Conservation (phyloP, 176 grass and related monocot species). For the Chloris gayana region DNA sequence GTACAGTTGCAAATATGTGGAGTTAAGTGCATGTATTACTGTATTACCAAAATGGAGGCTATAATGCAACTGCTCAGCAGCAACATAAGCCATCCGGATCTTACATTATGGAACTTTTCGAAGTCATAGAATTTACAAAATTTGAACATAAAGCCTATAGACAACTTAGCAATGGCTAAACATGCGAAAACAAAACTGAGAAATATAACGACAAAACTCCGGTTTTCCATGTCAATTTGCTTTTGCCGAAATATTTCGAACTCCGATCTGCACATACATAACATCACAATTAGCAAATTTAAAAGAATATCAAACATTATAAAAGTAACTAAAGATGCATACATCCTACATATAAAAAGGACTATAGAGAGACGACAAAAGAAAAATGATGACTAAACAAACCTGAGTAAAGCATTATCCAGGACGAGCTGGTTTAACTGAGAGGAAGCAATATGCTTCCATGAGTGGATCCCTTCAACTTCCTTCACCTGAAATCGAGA, state of each 20-base stretch:
- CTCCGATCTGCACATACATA: slow-evolving; percentile 65
- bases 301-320: slow-evolving; percentile 8
- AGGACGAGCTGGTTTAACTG: slow-evolving; percentile 69
- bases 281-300: slow-evolving; percentile 22
- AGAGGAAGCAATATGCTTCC: slow-evolving; percentile 69
- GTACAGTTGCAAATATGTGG: slow-evolving; percentile 20
- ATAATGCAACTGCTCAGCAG: slow-evolving; percentile 87
- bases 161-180: slow-evolving; percentile 69
- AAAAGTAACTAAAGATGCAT: not conserved
- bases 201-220: slow-evolving; percentile 72
- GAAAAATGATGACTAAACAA: not conserved
- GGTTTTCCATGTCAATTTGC: slow-evolving; percentile 87
- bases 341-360: not conserved
- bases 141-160: slow-evolving; percentile 56
- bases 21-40: slow-evolving; percentile 44
- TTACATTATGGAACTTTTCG: slow-evolving; percentile 67
- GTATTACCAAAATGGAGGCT: slow-evolving; percentile 80
- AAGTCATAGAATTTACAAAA: slow-evolving; percentile 65
- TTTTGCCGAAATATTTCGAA: slow-evolving; percentile 60
- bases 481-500: slow-evolving; percentile 63
- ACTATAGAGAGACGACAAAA: not conserved
- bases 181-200: slow-evolving; percentile 84
- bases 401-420: slow-evolving; percentile 75
- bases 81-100: slow-evolving; percentile 74
- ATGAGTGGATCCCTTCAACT: slow-evolving; percentile 65